Percentiles rank a stretch among this genome's conserved stretches.
These are phyloP conservation scores for Pseudogymnoascus sp. DNA, from an alignment of 2,329 filamentous ascomycete species.

Conservation along the genomic window DNA sequence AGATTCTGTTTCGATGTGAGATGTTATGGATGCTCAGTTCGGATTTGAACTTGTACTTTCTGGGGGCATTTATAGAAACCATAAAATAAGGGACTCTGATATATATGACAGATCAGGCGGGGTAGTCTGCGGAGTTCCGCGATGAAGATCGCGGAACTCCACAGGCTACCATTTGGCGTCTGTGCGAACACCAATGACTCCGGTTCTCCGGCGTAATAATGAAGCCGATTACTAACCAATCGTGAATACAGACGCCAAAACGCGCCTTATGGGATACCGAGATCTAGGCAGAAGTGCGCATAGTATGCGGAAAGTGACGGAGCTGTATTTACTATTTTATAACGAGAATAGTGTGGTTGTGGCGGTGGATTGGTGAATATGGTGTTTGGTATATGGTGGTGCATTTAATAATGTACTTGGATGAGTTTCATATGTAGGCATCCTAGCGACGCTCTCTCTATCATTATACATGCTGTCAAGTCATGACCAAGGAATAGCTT, in stretches of 20 bases:
- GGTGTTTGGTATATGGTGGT: background rate
- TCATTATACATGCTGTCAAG: background rate
- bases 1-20: background rate
- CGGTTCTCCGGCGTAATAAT: background rate
- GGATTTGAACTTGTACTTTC: background rate
- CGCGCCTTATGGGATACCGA: background rate
- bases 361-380: background rate
- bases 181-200: background rate
- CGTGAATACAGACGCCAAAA: background rate
- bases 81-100: background rate
- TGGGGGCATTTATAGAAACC: background rate
- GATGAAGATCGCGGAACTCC: background rate
- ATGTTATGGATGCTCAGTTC: background rate
- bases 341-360: background rate
- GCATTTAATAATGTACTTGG: background rate
- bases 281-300: background rate
- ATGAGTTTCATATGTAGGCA: background rate
- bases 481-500: background rate
- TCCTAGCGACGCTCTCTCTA: background rate
- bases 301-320: background rate
- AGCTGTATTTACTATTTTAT: background rate
- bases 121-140: background rate
- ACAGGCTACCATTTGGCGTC: background rate
- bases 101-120: background rate
- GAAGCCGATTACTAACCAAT: background rate